A percentile compares a stretch with the other conserved stretches of the same genome.
Conservation (phyloP, 129 eudicot genomes). For the Helianthus tuberosus region DNA sequence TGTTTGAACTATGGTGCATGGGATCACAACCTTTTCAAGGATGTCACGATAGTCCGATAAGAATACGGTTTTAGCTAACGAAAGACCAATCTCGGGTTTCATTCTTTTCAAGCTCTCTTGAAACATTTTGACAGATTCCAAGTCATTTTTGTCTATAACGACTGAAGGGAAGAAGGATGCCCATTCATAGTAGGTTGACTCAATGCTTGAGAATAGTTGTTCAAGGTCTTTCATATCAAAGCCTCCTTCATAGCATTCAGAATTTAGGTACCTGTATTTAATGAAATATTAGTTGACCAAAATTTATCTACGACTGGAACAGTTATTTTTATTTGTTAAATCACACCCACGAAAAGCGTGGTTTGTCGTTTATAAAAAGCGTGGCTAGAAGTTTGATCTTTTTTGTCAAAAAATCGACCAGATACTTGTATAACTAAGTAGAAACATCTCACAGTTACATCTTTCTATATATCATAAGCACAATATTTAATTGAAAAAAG, state of each 20-base stretch:
- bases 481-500: no score
- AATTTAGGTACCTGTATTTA: slow-evolving; percentile 58
- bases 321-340: neutral
- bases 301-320: neutral
- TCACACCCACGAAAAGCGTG: neutral
- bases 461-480: no score
- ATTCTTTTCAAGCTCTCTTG: slow-evolving; percentile 49
- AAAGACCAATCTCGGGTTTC: slow-evolving; percentile 60
- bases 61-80: slow-evolving; percentile 72
- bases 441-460: no score
- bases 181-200: slow-evolving; percentile 65
- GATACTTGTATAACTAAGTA: no score
- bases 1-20: slow-evolving; percentile 75
- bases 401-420: no score
- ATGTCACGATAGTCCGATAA: slow-evolving; percentile 57
- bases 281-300: neutral
- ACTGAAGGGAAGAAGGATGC: slow-evolving; percentile 58
- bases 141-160: slow-evolving; percentile 58
- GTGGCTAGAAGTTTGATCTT: no score
- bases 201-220: slow-evolving; percentile 66
- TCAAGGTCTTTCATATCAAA: slow-evolving; percentile 57
- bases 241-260: slow-evolving; percentile 85
- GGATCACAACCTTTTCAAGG: slow-evolving; percentile 63
- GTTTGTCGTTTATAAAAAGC: no score
- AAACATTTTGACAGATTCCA: slow-evolving; percentile 37